phyloP scores from a whole-genome alignment of 2,329 filamentous ascomycete species.

The Coniosporium tulheliwenetii region DNA sequence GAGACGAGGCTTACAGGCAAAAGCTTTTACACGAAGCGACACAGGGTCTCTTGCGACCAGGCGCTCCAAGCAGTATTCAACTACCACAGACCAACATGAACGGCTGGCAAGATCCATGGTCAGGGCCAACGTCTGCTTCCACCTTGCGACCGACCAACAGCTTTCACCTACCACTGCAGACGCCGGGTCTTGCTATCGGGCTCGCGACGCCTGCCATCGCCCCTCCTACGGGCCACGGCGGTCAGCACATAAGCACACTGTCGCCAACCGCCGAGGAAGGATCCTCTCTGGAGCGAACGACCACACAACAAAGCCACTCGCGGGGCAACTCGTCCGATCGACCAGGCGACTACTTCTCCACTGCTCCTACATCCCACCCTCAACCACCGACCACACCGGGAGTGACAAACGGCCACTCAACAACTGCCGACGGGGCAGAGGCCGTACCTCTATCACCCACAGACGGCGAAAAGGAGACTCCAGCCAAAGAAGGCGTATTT shows the following conservation, averaged over 20 bases:
- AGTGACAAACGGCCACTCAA: constrained; percentile 3
- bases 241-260: constrained; percentile 16
- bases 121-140: constrained; percentile 29
- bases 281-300: constrained; percentile 35
- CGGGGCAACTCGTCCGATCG: constrained; percentile 43
- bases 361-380: constrained; percentile 33
- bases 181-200: constrained; percentile 65
- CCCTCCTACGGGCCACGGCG: constrained; percentile 15
- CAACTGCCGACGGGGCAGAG: not conserved
- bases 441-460: constrained; percentile 27
- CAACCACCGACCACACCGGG: constrained; percentile 14
- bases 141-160: constrained; percentile 50
- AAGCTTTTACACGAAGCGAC: constrained; percentile 51
- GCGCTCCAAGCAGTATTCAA: constrained; percentile 46
- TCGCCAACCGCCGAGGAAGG: constrained; percentile 26
- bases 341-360: constrained; percentile 62
- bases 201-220: constrained; percentile 26
- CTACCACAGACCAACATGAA: constrained; percentile 32
- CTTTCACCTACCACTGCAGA: constrained; percentile 42
- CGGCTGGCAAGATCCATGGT: constrained; percentile 24
- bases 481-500: constrained; percentile 46
- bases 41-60: constrained; percentile 36
- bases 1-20: constrained; percentile 60
- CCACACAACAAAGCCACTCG: constrained; percentile 37
- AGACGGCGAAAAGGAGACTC: constrained; percentile 29